Percentiles rank a stretch among this genome's conserved stretches.
Conservation (phyloP, 2,329 filamentous ascomycete species). For the Boeremia lycopersici region DNA sequence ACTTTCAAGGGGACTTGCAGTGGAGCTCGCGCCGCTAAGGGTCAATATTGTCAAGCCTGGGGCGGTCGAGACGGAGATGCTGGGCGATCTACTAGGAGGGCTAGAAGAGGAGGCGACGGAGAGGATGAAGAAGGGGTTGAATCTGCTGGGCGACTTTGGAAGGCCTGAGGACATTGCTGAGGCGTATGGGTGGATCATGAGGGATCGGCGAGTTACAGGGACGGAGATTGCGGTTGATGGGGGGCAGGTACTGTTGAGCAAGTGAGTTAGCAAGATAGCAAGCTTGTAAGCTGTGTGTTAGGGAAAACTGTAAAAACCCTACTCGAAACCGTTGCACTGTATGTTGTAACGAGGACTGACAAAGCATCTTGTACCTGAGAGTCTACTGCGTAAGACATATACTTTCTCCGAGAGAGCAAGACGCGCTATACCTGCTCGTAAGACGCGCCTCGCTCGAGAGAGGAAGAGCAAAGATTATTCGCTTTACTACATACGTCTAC, state of each 20-base stretch:
- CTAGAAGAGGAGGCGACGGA: constrained; percentile 19
- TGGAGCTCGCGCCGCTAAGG: constrained; percentile 51
- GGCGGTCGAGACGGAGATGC: constrained; percentile 50
- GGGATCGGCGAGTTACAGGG: constrained; percentile 50
- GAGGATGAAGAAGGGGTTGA: constrained; percentile 21
- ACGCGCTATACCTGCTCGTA: no score
- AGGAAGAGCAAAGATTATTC: no score
- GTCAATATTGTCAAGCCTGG: constrained; percentile 52
- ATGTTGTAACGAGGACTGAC: no score
- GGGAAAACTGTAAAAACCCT: no score
- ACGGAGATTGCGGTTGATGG: constrained; percentile 42
- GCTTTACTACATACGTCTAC: no score
- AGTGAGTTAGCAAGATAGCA: no score
- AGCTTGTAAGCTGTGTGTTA: no score
- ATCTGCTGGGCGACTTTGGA: constrained; percentile 30
- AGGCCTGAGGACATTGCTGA: constrained; percentile 49
- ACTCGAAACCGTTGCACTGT: no score
- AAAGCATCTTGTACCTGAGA: no score
- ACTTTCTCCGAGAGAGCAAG: no score
- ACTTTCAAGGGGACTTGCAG: constrained; percentile 45
- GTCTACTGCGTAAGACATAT: no score
- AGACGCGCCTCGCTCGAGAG: no score
- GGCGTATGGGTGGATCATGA: constrained; percentile 53
- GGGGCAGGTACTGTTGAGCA: constrained; percentile 24
- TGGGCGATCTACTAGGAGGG: constrained; percentile 29